Evolutionary conservation across 202 grass and related monocot genomes (phyloP).

Genomic region (Elaeis oleifera): DNA sequence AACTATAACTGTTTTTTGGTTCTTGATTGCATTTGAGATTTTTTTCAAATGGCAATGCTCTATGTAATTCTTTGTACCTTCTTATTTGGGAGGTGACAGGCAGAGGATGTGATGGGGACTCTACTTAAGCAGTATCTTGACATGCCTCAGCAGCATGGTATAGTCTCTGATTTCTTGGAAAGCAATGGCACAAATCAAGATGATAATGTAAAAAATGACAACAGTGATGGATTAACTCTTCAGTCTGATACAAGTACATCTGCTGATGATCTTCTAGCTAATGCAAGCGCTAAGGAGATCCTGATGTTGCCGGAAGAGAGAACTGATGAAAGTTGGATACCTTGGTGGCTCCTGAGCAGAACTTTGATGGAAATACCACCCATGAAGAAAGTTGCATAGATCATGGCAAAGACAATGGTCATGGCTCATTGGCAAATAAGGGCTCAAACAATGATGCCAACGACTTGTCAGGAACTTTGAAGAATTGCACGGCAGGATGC

Average conservation of each 20-base stretch:
- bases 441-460: conserved; percentile 13
- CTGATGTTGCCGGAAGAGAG: conserved; percentile 7
- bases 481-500: background rate
- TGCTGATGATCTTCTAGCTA: conserved; percentile 1
- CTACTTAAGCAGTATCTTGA: conserved; percentile 88
- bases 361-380: background rate
- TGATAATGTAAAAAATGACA: conserved; percentile 25
- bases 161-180: conserved; percentile 26
- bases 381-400: conserved; percentile 16
- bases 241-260: conserved; percentile 7
- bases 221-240: conserved; percentile 19
- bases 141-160: conserved; percentile 35
- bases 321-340: conserved; percentile 30
- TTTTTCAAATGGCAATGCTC: conserved; percentile 1
- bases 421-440: conserved; percentile 18
- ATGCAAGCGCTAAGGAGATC: conserved; percentile 14
- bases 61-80: conserved; percentile 29
- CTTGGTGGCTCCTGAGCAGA: too few relatives aligned
- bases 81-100: conserved; percentile 41
- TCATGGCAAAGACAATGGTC: conserved; percentile 16
- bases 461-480: conserved; percentile 2
- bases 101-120: conserved; percentile 76
- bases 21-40: too few relatives aligned
- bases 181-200: conserved; percentile 14
- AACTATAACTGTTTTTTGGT: too few relatives aligned